phyloP scores from a whole-genome alignment of 2,329 filamentous ascomycete genomes.

The Diplodia corticola region DNA sequence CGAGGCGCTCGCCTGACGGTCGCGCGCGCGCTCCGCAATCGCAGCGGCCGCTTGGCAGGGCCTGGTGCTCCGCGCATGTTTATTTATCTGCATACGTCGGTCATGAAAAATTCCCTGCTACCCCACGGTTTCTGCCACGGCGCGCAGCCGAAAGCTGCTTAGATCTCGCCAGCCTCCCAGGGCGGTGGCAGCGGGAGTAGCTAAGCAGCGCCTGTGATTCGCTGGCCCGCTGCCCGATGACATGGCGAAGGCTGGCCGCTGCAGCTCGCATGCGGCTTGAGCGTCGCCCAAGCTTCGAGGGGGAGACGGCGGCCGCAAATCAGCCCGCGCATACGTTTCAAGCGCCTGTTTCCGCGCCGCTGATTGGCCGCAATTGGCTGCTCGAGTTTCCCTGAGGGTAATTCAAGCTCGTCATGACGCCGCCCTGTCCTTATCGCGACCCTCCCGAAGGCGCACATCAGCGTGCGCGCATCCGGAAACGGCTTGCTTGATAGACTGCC shows the following conservation, averaged over 20 bases:
- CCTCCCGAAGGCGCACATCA: conserved; percentile 16
- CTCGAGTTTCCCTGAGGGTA: conserved; percentile 21
- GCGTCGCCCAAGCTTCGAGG: conserved; percentile 13
- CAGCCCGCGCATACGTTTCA: conserved; percentile 3
- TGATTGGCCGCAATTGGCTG: conserved; percentile 6
- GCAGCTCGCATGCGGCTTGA: conserved; percentile 18
- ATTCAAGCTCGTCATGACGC: conserved; percentile 21
- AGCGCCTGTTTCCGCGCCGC: background rate
- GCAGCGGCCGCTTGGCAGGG: conserved; percentile 7
- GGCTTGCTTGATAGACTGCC: conserved; percentile 11
- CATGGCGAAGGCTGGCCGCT: conserved; percentile 2
- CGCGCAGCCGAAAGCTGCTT: conserved; percentile 19
- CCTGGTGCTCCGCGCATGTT: conserved; percentile 12
- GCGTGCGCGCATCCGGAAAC: conserved; percentile 14
- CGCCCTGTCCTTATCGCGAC: conserved; percentile 22
- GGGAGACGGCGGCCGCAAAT: conserved; percentile 14
- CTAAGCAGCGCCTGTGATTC: conserved; percentile 6
- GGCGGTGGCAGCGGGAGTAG: conserved; percentile 30
- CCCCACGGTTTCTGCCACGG: conserved; percentile 36
- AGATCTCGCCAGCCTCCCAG: conserved; percentile 25
- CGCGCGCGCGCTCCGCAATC: conserved; percentile 15
- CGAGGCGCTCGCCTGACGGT: conserved; percentile 4
- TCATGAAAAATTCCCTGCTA: conserved; percentile 34
- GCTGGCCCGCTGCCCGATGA: conserved; percentile 9
- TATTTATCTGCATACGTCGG: conserved; percentile 21